phyloP scores from a whole-genome alignment of 148 eudicot genomes.

The Chenopodium formosanum region DNA sequence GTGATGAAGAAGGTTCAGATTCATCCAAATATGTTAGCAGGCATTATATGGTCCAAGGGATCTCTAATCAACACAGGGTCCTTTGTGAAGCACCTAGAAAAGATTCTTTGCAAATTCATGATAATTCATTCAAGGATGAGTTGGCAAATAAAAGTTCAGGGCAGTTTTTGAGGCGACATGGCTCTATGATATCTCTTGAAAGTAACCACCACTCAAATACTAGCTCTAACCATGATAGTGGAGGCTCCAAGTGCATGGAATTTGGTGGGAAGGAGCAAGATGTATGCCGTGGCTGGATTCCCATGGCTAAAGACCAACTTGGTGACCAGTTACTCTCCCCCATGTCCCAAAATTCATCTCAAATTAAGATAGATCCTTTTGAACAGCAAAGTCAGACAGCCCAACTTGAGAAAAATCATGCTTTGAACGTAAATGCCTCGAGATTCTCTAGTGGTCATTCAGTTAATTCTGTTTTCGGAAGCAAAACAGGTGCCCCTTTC shows the following conservation, averaged over 20 bases:
- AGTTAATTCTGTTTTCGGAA: constrained; percentile 37
- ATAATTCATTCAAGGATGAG: constrained; percentile 36
- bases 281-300: constrained; percentile 44
- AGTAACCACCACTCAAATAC: constrained; percentile 40
- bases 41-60: constrained; percentile 42
- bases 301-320: constrained; percentile 54
- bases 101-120: constrained; percentile 37
- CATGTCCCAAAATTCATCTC: constrained; percentile 45
- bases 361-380: constrained; percentile 45
- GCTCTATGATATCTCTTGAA: constrained; percentile 40
- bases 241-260: constrained; percentile 53
- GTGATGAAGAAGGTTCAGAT: constrained; percentile 47
- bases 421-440: constrained; percentile 35
- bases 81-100: constrained; percentile 46
- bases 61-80: constrained; percentile 34
- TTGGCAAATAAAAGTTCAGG: constrained; percentile 39
- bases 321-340: constrained; percentile 57
- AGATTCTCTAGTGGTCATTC: constrained; percentile 36
- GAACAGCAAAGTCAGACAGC: constrained; percentile 38
- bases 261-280: constrained; percentile 57
- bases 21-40: constrained; percentile 41
- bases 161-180: constrained; percentile 44
- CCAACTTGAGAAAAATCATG: constrained; percentile 47
- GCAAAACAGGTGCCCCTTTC: constrained; percentile 30
- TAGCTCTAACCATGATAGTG: constrained; percentile 56